These are phyloP conservation scores for Dimargaris cristalligena DNA, from an alignment of 192 early-diverging fungal species.

Conservation along the genomic window DNA sequence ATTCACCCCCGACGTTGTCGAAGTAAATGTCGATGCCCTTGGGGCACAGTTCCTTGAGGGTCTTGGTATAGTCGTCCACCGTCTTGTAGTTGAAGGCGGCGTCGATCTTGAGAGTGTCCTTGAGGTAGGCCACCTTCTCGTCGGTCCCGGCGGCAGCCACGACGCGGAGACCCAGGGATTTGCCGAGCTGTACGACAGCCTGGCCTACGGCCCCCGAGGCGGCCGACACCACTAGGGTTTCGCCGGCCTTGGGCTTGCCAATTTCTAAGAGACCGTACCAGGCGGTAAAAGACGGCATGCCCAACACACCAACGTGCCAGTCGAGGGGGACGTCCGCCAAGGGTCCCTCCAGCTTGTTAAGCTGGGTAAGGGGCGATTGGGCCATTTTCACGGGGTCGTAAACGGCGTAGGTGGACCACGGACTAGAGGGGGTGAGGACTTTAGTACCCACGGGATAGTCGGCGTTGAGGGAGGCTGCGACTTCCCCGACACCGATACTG, in stretches of 20 bases:
- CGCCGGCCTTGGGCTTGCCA: slow-evolving; percentile 59
- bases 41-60: slow-evolving; percentile 44
- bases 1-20: slow-evolving; percentile 70
- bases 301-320: slow-evolving; percentile 45
- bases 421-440: slow-evolving; percentile 34
- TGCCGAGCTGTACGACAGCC: slow-evolving; percentile 69
- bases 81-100: slow-evolving; percentile 90
- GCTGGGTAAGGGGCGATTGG: slow-evolving; percentile 13
- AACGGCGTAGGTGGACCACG: slow-evolving; percentile 43
- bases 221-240: slow-evolving; percentile 66
- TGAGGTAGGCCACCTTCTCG: slow-evolving; percentile 63
- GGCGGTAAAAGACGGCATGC: slow-evolving; percentile 72
- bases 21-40: slow-evolving; percentile 79
- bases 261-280: slow-evolving; percentile 43
- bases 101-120: slow-evolving; percentile 51
- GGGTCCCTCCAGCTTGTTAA: slow-evolving; percentile 22
- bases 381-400: slow-evolving; percentile 15
- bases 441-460: slow-evolving; percentile 40
- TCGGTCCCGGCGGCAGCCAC: slow-evolving; percentile 71
- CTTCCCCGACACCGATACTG: slow-evolving; percentile 40
- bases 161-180: slow-evolving; percentile 52
- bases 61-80: slow-evolving; percentile 21
- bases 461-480: slow-evolving; percentile 44
- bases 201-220: slow-evolving; percentile 71
- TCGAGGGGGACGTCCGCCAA: slow-evolving; percentile 30